Percentiles rank a stretch among this genome's conserved stretches.
Conservation (phyloP, 192 early-diverging fungal species). For the Lobulomyces angularis region DNA sequence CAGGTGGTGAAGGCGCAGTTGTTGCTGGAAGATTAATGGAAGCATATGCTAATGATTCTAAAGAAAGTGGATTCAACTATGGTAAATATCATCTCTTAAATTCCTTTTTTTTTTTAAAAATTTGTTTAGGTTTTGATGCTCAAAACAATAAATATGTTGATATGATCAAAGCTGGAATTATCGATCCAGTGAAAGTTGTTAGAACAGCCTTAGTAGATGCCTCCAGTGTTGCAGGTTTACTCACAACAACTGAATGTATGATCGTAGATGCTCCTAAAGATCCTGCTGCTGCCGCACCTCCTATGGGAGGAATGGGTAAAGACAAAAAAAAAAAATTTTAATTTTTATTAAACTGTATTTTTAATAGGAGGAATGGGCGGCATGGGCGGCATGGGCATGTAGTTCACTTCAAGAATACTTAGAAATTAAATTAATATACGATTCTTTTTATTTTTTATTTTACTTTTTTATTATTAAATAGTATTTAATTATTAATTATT, state of each 20-base stretch:
- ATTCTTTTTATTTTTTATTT: too few species aligned
- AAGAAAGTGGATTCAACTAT: constrained; percentile 58
- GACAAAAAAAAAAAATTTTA: too few species aligned
- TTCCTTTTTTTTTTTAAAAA: background rate
- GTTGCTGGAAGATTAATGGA: constrained; percentile 93
- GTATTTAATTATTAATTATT: too few species aligned
- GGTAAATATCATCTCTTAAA: constrained; percentile 19
- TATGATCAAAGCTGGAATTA: constrained; percentile 93
- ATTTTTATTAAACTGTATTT: too few species aligned
- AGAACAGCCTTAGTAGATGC: constrained; percentile 96
- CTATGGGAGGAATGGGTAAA: constrained; percentile 57
- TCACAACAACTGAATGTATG: constrained; percentile 98
- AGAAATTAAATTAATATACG: too few species aligned
- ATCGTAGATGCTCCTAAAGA: constrained; percentile 89
- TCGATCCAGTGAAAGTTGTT: constrained; percentile 99
- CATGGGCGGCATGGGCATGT: constrained; percentile 49
- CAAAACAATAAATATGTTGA: constrained; percentile 83
- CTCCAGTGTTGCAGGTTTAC: constrained; percentile 87
- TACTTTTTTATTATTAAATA: too few species aligned
- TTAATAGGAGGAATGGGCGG: too few species aligned
- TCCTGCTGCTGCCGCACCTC: constrained; percentile 38
- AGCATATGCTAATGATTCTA: constrained; percentile 34
- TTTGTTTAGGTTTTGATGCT: constrained; percentile 67
- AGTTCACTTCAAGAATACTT: background rate
- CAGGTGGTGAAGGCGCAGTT: constrained; percentile 93